Evolutionary conservation across 352 stramenopile genomes (phyloP).

Genomic region (Pythium brassicae): DNA sequence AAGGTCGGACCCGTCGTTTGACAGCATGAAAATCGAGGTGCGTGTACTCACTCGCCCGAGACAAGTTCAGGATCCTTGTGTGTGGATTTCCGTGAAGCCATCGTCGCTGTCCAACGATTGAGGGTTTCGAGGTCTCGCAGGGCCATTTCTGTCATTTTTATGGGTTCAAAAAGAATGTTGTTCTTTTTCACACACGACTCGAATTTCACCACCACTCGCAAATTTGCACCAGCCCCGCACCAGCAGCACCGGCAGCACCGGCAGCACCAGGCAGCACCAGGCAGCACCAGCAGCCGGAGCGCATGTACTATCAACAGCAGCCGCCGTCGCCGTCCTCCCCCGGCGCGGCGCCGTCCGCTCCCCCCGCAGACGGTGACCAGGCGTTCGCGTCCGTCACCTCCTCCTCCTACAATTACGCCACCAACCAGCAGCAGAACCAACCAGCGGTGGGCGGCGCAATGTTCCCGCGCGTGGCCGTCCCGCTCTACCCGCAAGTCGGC

Average conservation of each 20-base stretch:
- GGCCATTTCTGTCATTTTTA: no score
- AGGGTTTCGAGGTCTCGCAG: no score
- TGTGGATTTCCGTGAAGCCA: no score
- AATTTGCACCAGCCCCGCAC: neutral
- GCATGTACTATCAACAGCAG: conserved; percentile 9
- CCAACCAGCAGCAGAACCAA: conserved; percentile 11
- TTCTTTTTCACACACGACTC: no score
- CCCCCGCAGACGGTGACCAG: conserved; percentile 24
- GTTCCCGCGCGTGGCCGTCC: conserved; percentile 6
- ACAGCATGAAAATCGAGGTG: no score
- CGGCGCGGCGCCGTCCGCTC: conserved; percentile 28
- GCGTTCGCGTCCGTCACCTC: conserved; percentile 22
- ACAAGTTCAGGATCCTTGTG: no score
- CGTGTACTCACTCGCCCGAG: no score
- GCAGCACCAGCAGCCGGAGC: neutral
- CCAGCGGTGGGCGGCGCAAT: neutral
- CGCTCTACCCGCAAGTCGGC: conserved; percentile 3
- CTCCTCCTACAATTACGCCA: conserved; percentile 8
- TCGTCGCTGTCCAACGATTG: no score
- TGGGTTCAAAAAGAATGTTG: no score
- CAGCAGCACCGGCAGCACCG: neutral
- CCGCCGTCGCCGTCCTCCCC: conserved; percentile 9
- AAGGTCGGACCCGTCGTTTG: neutral
- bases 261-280: neutral
- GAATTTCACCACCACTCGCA: no score